A percentile compares a stretch with the other conserved stretches of the same genome.
Conservation (phyloP, 176 grass and related monocot species). For the Aegilops tauschii region DNA sequence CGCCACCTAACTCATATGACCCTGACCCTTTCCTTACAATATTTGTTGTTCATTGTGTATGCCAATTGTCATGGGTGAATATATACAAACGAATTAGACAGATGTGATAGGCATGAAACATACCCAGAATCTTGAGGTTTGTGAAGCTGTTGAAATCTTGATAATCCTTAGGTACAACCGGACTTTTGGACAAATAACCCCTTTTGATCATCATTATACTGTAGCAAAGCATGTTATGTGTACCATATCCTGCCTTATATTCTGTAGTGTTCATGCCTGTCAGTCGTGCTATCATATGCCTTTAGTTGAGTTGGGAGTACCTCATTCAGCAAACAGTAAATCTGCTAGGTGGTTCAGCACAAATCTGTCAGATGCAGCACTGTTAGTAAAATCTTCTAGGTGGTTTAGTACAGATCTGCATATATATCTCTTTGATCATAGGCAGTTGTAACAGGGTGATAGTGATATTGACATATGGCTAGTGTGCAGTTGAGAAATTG, state of each 20-base stretch:
- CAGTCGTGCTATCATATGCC: background rate
- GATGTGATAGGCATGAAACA: slow-evolving; percentile 2
- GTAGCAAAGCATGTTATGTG: background rate
- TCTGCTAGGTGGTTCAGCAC: background rate
- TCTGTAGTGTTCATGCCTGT: background rate
- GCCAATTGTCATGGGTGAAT: background rate
- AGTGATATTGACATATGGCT: background rate
- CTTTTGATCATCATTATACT: background rate
- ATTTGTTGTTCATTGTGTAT: background rate
- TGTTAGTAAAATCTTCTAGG: background rate
- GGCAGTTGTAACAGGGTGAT: background rate
- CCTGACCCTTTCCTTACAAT: background rate
- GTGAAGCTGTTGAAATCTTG: background rate
- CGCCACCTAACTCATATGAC: too few species aligned
- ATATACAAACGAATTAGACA: background rate
- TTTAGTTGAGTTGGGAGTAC: background rate
- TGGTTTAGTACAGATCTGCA: background rate
- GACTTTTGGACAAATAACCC: background rate
- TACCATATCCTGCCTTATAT: background rate
- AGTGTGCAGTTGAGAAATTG: background rate
- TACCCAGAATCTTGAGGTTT: background rate
- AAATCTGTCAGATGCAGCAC: background rate
- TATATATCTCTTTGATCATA: background rate
- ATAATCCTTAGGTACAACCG: background rate
- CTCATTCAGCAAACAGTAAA: background rate